These are phyloP conservation scores for Diaporthe helianthi DNA, from an alignment of 2,329 filamentous ascomycete genomes.

Conservation along the genomic window DNA sequence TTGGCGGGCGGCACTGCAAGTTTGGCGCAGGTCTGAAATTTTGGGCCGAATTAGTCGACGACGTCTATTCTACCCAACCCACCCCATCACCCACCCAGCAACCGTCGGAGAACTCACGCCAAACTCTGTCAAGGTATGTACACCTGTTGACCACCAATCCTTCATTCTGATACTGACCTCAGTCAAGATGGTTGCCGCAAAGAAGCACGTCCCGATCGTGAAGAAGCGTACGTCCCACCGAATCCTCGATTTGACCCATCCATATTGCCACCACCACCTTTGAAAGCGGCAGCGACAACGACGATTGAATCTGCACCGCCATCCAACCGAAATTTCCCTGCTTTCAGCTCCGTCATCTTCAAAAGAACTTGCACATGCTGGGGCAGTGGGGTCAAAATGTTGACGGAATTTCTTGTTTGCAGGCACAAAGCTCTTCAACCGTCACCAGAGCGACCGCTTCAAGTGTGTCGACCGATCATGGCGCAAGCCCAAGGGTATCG, in stretches of 20 bases:
- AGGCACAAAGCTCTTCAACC: slow-evolving; percentile 94
- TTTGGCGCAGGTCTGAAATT: not conserved
- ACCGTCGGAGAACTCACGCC: slow-evolving; percentile 30
- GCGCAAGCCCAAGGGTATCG: slow-evolving; percentile 99
- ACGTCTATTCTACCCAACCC: slow-evolving; percentile 20
- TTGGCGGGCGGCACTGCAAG: not conserved
- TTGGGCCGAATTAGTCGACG: slow-evolving; percentile 12
- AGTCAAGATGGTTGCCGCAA: slow-evolving; percentile 92
- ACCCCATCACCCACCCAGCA: slow-evolving; percentile 32
- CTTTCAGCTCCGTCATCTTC: slow-evolving; percentile 26
- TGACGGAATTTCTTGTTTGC: slow-evolving; percentile 50
- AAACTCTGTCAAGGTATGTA: slow-evolving; percentile 35
- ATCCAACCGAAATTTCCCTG: not conserved
- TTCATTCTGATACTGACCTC: slow-evolving; percentile 21
- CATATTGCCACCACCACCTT: slow-evolving; percentile 31
- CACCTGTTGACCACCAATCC: not conserved
- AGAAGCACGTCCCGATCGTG: slow-evolving; percentile 99
- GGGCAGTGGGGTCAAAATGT: slow-evolving; percentile 39
- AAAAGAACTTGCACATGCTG: slow-evolving; percentile 27
- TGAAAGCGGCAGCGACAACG: slow-evolving; percentile 16
- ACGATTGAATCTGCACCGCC: slow-evolving; percentile 2
- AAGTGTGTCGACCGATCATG: slow-evolving; percentile 89
- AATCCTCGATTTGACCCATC: slow-evolving; percentile 31
- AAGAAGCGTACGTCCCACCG: slow-evolving; percentile 91
- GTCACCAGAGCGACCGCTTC: slow-evolving; percentile 98